Evolutionary conservation across 306 rosid species (phyloP).

Genomic region (Cicer judaicum): DNA sequence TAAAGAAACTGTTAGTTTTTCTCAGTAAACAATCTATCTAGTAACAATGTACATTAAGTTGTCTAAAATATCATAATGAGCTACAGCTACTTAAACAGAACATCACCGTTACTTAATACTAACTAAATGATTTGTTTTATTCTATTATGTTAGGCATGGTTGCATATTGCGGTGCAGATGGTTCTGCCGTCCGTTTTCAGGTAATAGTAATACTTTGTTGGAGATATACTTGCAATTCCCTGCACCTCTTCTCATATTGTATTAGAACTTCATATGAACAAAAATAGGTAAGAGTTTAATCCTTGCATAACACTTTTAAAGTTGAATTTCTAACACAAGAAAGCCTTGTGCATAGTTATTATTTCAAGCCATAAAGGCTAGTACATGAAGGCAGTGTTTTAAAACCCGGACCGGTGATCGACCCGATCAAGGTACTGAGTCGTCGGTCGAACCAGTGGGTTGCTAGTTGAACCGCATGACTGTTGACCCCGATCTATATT

Average conservation of each 20-base stretch:
- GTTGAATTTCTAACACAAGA: neutral
- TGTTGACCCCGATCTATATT: too few species aligned
- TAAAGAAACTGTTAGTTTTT: slow-evolving; percentile 12
- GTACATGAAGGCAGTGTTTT: too few species aligned
- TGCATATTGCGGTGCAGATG: slow-evolving; percentile 88
- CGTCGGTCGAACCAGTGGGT: too few species aligned
- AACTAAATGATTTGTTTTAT: slow-evolving; percentile 5
- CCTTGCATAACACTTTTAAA: neutral
- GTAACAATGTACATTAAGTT: slow-evolving; percentile 17
- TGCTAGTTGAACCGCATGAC: too few species aligned
- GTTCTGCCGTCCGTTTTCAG: slow-evolving; percentile 77
- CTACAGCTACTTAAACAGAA: slow-evolving; percentile 4
- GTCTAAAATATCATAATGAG: slow-evolving; percentile 22
- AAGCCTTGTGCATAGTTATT: too few species aligned
- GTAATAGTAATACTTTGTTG: slow-evolving; percentile 50
- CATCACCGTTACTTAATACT: neutral
- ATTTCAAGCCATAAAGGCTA: too few species aligned
- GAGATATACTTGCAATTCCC: slow-evolving; percentile 34
- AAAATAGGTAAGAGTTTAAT: slow-evolving; percentile 12
- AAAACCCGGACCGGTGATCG: too few species aligned
- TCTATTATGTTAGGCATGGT: slow-evolving; percentile 71
- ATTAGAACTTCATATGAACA: neutral
- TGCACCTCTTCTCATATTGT: neutral
- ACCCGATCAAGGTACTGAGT: too few species aligned
- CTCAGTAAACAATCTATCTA: slow-evolving; percentile 1